These are phyloP conservation scores for Colletotrichum truncatum DNA, from an alignment of 2,329 filamentous ascomycete genomes.

Conservation along the genomic window DNA sequence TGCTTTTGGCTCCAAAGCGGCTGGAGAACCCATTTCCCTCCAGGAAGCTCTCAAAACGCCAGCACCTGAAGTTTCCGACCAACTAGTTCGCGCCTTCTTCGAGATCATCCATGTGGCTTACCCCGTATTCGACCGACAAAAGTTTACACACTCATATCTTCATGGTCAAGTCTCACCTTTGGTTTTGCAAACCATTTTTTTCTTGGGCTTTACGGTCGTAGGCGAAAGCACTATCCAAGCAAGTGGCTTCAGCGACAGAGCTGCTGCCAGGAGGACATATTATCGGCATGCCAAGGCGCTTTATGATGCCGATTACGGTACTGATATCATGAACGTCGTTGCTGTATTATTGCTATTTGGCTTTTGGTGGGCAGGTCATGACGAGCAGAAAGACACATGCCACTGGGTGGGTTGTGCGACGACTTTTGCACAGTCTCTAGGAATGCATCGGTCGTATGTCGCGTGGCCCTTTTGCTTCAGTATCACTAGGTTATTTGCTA, in stretches of 20 bases:
- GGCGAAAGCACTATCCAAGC: background rate
- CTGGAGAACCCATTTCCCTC: background rate
- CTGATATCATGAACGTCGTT: background rate
- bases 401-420: constrained; percentile 20
- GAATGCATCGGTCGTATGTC: constrained; percentile 16
- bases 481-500: background rate
- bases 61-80: background rate
- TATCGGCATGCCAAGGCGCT: constrained; percentile 18
- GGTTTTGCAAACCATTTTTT: constrained; percentile 1
- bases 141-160: background rate
- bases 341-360: constrained; percentile 14
- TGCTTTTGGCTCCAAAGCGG: background rate
- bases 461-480: background rate
- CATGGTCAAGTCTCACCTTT: constrained; percentile 2
- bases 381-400: constrained; percentile 25
- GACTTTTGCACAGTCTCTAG: constrained; percentile 16
- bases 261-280: background rate
- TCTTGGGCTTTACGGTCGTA: constrained; percentile 6
- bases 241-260: constrained; percentile 15
- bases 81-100: background rate
- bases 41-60: constrained; percentile 2
- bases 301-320: constrained; percentile 23
- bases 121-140: background rate
- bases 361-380: constrained; percentile 15
- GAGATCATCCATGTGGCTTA: background rate